These are phyloP conservation scores for Hyphopichia buzzinii DNA, from an alignment of 1,139 yeast genomes.

Conservation along the genomic window DNA sequence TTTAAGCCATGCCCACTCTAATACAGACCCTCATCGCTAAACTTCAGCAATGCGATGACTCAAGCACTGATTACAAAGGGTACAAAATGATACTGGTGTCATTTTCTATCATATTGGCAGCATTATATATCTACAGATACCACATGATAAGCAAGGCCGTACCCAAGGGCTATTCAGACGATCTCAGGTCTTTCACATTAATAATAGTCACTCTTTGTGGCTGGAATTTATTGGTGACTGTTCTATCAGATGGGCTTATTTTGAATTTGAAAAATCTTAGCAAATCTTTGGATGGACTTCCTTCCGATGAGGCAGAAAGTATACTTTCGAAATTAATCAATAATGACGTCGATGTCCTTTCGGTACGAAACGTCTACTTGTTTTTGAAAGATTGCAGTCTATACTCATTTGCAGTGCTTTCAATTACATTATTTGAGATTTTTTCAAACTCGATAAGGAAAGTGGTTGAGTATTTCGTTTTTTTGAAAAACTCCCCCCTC, in stretches of 20 bases:
- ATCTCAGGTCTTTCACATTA: constrained; percentile 6
- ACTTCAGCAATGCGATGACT: background rate
- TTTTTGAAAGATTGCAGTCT: constrained; percentile 13
- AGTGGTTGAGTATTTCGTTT: constrained; percentile 15
- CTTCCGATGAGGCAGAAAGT: background rate
- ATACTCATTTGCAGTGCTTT: constrained; percentile 10
- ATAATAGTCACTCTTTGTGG: constrained; percentile 7
- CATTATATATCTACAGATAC: constrained; percentile 7
- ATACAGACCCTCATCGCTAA: background rate
- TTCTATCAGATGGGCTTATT: background rate
- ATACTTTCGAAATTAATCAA: background rate
- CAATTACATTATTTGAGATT: constrained; percentile 11
- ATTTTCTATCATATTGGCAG: constrained; percentile 2
- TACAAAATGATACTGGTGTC: constrained; percentile 6
- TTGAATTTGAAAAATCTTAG: background rate
- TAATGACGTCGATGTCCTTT: background rate
- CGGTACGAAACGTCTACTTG: constrained; percentile 6
- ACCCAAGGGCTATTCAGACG: constrained; percentile 8
- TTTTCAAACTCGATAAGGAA: constrained; percentile 14
- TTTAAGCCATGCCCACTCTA: background rate
- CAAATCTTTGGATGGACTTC: background rate
- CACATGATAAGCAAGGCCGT: constrained; percentile 4
- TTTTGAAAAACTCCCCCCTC: constrained; percentile 8
- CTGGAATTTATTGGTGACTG: constrained; percentile 11
- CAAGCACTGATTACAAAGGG: background rate